Evolutionary conservation across 495 filamentous ascomycete species (phyloP).

Genomic region (Cetradonia linearis): DNA sequence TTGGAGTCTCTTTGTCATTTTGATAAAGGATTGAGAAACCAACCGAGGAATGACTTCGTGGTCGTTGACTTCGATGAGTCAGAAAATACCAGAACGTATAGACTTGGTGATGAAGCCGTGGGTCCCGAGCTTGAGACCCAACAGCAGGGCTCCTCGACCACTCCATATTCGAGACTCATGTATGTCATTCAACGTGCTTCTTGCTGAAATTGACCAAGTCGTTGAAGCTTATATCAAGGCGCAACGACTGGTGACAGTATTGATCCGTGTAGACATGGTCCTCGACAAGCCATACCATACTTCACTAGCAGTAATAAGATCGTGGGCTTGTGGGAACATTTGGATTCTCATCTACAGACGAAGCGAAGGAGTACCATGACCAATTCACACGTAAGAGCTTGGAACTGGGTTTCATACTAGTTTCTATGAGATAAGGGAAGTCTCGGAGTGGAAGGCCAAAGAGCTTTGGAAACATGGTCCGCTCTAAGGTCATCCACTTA

Average conservation of each 20-base stretch:
- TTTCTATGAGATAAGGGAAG: slow-evolving; percentile 25
- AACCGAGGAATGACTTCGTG: slow-evolving; percentile 24
- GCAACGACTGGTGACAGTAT: slow-evolving; percentile 24
- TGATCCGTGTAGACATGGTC: slow-evolving; percentile 1
- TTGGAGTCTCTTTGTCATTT: slow-evolving; percentile 21
- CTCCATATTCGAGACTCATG: slow-evolving; percentile 24
- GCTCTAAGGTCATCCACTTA: slow-evolving; percentile 24
- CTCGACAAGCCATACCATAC: slow-evolving; percentile 22
- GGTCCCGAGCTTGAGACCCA: slow-evolving; percentile 21
- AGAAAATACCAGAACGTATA: slow-evolving; percentile 21
- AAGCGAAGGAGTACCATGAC: slow-evolving; percentile 20
- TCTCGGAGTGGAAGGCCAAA: slow-evolving; percentile 16
- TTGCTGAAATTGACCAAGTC: slow-evolving; percentile 7
- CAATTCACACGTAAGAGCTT: slow-evolving; percentile 16
- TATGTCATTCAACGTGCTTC: neutral
- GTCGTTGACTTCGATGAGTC: slow-evolving; percentile 22
- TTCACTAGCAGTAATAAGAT: slow-evolving; percentile 19
- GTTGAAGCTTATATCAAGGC: slow-evolving; percentile 23
- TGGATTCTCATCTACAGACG: slow-evolving; percentile 20
- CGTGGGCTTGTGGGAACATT: slow-evolving; percentile 23
- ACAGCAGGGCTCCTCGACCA: slow-evolving; percentile 9
- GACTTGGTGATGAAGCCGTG: slow-evolving; percentile 19
- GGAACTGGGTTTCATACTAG: slow-evolving; percentile 23
- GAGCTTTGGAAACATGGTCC: slow-evolving; percentile 27
- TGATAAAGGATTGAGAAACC: slow-evolving; percentile 16